phyloP scores from a whole-genome alignment of 2,329 filamentous ascomycete species.

The Thielaviopsis ethacetica region DNA sequence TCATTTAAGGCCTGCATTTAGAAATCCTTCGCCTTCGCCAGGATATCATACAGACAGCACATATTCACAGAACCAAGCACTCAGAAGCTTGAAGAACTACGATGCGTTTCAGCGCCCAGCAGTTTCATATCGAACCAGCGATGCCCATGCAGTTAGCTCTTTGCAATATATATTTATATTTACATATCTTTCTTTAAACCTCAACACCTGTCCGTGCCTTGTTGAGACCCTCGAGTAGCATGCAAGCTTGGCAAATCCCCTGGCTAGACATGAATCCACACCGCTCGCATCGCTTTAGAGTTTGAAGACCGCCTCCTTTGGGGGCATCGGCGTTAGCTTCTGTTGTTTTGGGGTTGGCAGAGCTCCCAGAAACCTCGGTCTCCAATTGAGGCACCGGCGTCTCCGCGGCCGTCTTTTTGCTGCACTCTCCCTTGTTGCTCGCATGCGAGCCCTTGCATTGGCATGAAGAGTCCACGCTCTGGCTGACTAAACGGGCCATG shows the following conservation, averaged over 20 bases:
- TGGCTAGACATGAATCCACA: constrained; percentile 97
- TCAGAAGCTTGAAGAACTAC: neutral
- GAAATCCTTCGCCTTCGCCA: constrained; percentile 12
- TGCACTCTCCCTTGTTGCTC: neutral
- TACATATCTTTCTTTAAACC: constrained; percentile 24
- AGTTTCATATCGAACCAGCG: neutral
- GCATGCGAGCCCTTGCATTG: neutral
- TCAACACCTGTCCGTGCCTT: constrained; percentile 50
- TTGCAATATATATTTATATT: constrained; percentile 6
- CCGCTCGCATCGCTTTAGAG: constrained; percentile 64
- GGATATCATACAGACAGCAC: constrained; percentile 10
- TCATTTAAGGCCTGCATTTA: constrained; percentile 8
- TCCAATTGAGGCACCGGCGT: neutral
- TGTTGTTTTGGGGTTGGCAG: neutral
- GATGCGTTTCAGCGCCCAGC: neutral
- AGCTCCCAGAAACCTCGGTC: neutral
- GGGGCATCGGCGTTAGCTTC: constrained; percentile 22
- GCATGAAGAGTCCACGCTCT: neutral
- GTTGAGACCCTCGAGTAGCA: constrained; percentile 76
- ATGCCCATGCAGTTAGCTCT: neutral
- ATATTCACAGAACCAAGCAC: constrained; percentile 11
- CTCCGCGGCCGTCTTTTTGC: constrained; percentile 15
- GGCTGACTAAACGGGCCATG: constrained; percentile 65
- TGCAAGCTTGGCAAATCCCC: constrained; percentile 83
- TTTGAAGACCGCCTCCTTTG: constrained; percentile 30